Evolutionary conservation across 164 flowering plant genomes (phyloP), one percentile per base, ranked within the genome.

Genomic region (Amborella trichopoda): DNA sequence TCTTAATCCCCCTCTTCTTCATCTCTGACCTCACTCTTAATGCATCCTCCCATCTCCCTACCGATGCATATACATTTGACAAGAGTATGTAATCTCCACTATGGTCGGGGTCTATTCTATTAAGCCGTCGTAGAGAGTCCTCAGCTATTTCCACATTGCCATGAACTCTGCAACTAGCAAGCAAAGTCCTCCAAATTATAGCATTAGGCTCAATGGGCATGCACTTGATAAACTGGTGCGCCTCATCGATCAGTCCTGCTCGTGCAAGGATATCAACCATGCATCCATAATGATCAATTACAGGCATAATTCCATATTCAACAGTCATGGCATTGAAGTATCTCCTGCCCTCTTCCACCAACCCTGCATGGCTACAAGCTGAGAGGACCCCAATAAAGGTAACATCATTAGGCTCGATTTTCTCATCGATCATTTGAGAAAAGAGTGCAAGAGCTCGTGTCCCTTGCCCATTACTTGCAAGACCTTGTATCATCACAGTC

Each of bases 401-500:
- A 2, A 72, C 73, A 33, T 67, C 69, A 48, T 81, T 81, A 17
- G 75, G 73, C 47, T 16, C 19, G 9, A 78, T 42, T 6, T 74
- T 68, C 28, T 64, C 65, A 6, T 21, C 12, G 25, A n/a, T 49
- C 85, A 81, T 71, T 39, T 24, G 45, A 58, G 65, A 22, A 19
- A 70, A 81, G 37, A 74, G 55, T 4, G 53, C 46, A 33, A 78
- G 44, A 22, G 80, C 82, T n/a, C 38, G 46, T n/a, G 27, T 63
- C 23, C 80, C 78, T 21, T 40, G 51, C 1, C 84, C 89, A 40
- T 77, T 74, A 59, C 63, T 50, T 3, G 71, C 82, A 16, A 71
- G 59, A 3, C 78, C 82, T 16, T 73, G 61, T 12, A 78, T 76
- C 78, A 75, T 76, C n/a, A 73, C 78, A 65, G 73, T 80, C 58